Evolutionary conservation across 495 filamentous ascomycete species (phyloP).

Genomic region (Penicillium maclennaniae): DNA sequence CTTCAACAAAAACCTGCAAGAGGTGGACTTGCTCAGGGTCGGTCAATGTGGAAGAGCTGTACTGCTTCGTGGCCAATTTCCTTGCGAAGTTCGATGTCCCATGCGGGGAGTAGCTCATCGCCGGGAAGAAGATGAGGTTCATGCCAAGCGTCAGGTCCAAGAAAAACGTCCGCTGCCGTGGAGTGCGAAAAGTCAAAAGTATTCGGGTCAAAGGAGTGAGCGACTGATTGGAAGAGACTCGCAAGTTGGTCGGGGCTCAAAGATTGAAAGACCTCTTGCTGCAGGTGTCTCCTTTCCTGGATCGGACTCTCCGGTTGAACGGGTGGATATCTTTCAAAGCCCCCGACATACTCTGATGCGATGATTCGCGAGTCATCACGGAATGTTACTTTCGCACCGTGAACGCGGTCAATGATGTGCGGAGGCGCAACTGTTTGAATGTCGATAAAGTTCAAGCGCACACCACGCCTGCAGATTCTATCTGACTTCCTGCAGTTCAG

Average conservation of each 20-base stretch:
- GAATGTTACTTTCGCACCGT: constrained; percentile 71
- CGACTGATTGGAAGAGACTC: constrained; percentile 25
- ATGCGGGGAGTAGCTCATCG: constrained; percentile 27
- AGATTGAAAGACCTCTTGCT: constrained; percentile 36
- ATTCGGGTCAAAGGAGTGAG: constrained; percentile 25
- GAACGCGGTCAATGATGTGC: constrained; percentile 51
- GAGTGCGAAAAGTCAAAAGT: constrained; percentile 18
- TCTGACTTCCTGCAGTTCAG: constrained; percentile 87
- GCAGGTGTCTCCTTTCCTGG: constrained; percentile 30
- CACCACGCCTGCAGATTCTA: constrained; percentile 77
- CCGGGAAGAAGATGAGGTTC: constrained; percentile 23
- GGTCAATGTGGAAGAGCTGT: constrained; percentile 55
- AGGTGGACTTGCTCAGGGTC: constrained; percentile 73
- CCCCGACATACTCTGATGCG: constrained; percentile 87
- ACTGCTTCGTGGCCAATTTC: constrained; percentile 25
- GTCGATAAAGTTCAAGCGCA: constrained; percentile 92
- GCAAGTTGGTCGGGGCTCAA: constrained; percentile 27
- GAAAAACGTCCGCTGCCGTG: constrained; percentile 12
- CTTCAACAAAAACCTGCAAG: constrained; percentile 88
- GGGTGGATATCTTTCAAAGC: constrained; percentile 67
- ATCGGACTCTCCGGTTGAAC: constrained; percentile 37
- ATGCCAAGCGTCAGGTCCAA: constrained; percentile 21
- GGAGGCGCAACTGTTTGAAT: constrained; percentile 70
- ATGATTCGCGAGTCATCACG: constrained; percentile 88
- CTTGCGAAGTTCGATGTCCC: constrained; percentile 26